Percentiles rank a stretch among this genome's conserved stretches.
These are phyloP conservation scores for Theileria sp. DNA, from an alignment of 169 alveolate species.

Conservation along the genomic window DNA sequence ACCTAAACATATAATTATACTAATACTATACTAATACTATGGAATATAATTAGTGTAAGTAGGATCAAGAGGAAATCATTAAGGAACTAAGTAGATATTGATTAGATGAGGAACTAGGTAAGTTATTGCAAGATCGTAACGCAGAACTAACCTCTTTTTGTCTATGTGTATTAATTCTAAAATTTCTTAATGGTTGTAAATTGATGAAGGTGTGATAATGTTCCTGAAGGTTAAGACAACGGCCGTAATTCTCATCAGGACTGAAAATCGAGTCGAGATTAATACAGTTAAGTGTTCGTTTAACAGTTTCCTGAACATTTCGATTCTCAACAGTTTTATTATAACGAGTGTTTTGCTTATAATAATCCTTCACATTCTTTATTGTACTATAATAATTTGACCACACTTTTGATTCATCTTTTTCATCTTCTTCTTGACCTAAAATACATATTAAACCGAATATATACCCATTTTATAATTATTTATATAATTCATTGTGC, in stretches of 20 bases:
- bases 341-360: conserved; percentile 59
- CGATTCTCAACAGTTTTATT: conserved; percentile 52
- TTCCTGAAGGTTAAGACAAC: conserved; percentile 70
- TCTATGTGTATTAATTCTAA: conserved; percentile 49
- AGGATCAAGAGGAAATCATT: not conserved
- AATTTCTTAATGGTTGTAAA: conserved; percentile 69
- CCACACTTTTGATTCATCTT: conserved; percentile 63
- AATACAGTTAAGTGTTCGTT: conserved; percentile 62
- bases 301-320: conserved; percentile 53
- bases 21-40: not conserved
- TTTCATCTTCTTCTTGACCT: conserved; percentile 4
- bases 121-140: conserved; percentile 4
- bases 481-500: no score
- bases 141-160: conserved; percentile 42
- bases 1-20: conserved; percentile 6
- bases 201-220: conserved; percentile 73
- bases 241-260: conserved; percentile 80
- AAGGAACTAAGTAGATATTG: conserved; percentile 4
- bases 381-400: conserved; percentile 73
- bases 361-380: conserved; percentile 69
- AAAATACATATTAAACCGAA: no score
- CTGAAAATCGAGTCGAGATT: conserved; percentile 68
- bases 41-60: not conserved
- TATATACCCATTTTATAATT: no score
- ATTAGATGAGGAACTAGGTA: no score